phyloP scores from a whole-genome alignment of 495 filamentous ascomycete genomes.

The Penicillium coprophilum region DNA sequence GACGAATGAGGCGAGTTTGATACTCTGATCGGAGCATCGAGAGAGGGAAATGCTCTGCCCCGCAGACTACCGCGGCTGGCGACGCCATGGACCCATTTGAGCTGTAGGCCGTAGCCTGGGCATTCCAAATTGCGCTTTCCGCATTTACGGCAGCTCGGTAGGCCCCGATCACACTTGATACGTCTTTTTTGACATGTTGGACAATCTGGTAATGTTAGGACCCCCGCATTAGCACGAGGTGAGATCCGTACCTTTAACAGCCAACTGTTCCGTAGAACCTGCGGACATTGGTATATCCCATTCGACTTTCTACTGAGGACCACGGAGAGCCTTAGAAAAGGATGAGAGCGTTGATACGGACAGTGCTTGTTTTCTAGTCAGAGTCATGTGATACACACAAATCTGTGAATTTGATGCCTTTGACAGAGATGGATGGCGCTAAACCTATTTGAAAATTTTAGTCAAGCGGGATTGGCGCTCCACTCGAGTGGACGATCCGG shows the following conservation, averaged over 20 bases:
- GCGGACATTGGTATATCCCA: conserved; percentile 19
- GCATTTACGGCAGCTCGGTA: conserved; percentile 28
- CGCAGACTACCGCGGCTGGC: conserved; percentile 39
- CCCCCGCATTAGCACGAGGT: not conserved
- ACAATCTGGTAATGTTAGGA: conserved; percentile 26
- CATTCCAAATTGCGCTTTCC: conserved; percentile 43
- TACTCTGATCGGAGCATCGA: not conserved
- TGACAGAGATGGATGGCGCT: not conserved
- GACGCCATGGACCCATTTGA: conserved; percentile 39
- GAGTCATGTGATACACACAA: not conserved
- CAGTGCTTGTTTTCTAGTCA: not conserved
- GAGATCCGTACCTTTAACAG: conserved; percentile 19
- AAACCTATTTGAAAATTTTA: not conserved
- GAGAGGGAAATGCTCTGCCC: conserved; percentile 13
- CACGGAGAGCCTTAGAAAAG: not conserved
- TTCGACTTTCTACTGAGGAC: not conserved
- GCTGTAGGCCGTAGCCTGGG: conserved; percentile 43
- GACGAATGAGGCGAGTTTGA: not conserved
- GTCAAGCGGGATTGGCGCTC: not conserved
- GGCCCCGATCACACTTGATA: conserved; percentile 49
- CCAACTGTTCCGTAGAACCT: conserved; percentile 12
- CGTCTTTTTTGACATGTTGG: conserved; percentile 50
- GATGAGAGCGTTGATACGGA: not conserved
- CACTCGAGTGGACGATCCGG: not conserved
- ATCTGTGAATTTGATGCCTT: not conserved